Conservation (phyloP, 345 rosid genomes). For the Litchi chinensis region DNA sequence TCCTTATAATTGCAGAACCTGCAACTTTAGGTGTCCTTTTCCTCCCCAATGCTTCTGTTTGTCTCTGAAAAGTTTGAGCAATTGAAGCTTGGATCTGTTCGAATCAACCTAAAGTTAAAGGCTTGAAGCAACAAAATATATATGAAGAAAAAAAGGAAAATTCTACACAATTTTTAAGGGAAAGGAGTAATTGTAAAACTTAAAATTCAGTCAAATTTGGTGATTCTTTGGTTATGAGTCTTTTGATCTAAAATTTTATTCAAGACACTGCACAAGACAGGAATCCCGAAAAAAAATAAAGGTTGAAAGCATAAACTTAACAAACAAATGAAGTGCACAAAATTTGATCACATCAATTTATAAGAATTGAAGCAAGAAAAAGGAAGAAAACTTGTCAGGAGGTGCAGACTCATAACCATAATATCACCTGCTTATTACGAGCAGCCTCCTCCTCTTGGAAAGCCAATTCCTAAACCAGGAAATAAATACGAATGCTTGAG, state of each 20-base stretch:
- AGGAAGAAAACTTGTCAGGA: neutral
- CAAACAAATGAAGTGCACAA: neutral
- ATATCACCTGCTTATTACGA: conserved; percentile 51
- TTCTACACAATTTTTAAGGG: neutral
- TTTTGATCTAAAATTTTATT: conserved; percentile 1
- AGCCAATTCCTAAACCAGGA: conserved; percentile 49
- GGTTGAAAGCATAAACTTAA: neutral
- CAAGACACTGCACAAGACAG: neutral
- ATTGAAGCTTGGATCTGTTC: conserved; percentile 58
- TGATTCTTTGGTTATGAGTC: neutral
- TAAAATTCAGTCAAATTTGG: neutral
- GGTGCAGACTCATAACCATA: conserved; percentile 1
- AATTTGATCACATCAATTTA: neutral
- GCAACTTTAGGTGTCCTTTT: conserved; percentile 34
- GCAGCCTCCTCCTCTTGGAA: conserved; percentile 54
- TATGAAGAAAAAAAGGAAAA: neutral
- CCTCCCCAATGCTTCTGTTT: conserved; percentile 50
- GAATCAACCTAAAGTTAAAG: conserved; percentile 18
- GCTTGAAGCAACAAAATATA: neutral
- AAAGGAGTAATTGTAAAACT: neutral
- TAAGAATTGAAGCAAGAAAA: neutral
- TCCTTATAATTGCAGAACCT: conserved; percentile 36
- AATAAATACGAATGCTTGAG: conserved; percentile 10
- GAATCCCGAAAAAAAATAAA: neutral
- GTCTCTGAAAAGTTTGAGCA: conserved; percentile 45